A percentile compares a stretch with the other conserved stretches of the same genome.
Evolutionary conservation across 2,329 filamentous ascomycete species (phyloP).

Genomic region (Colletotrichum higginsianum): DNA sequence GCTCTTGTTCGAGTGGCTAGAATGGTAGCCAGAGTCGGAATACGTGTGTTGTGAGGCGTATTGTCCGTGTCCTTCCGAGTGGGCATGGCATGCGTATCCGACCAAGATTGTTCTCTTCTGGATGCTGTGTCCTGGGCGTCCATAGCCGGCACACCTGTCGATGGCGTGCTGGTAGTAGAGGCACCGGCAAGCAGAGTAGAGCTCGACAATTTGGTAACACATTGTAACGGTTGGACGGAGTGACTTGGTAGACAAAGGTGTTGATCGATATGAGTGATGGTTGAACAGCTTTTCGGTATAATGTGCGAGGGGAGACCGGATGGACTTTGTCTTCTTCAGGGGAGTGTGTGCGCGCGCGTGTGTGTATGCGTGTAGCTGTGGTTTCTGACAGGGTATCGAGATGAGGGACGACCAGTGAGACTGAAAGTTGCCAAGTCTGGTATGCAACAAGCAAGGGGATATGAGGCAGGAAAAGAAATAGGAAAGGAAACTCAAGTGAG

Average conservation of each 20-base stretch:
- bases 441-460: constrained; percentile 37
- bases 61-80: constrained; percentile 47
- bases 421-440: constrained; percentile 34
- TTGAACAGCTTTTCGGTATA: not conserved
- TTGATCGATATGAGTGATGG: not conserved
- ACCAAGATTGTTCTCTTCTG: constrained; percentile 10
- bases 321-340: constrained; percentile 39
- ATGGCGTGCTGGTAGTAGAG: constrained; percentile 15
- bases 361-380: not conserved
- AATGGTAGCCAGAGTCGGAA: constrained; percentile 9
- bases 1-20: constrained; percentile 59
- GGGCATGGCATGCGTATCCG: constrained; percentile 6
- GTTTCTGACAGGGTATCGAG: constrained; percentile 37
- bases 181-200: constrained; percentile 12
- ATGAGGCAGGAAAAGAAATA: constrained; percentile 47
- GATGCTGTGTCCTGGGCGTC: constrained; percentile 2
- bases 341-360: not conserved
- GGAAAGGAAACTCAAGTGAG: constrained; percentile 45
- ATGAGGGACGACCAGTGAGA: constrained; percentile 18
- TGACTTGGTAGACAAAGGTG: not conserved
- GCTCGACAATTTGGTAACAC: constrained; percentile 6
- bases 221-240: constrained; percentile 46
- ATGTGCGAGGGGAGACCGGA: constrained; percentile 18
- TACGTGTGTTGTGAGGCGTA: constrained; percentile 53
- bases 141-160: constrained; percentile 6